phyloP scores from a whole-genome alignment of 2,329 filamentous ascomycete genomes.

The Chaetomium globosum region DNA sequence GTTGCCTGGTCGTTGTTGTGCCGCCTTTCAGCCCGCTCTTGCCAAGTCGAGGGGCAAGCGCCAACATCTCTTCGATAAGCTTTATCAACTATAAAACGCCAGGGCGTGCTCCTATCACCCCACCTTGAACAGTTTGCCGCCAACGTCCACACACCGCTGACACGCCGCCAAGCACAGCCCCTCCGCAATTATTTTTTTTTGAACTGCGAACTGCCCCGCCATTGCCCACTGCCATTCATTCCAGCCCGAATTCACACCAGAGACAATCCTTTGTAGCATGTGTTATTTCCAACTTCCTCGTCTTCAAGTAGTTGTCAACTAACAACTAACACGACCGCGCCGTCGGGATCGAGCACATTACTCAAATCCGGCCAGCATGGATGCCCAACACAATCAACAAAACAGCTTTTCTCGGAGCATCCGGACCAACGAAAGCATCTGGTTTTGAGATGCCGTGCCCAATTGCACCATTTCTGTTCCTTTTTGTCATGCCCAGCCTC shows the following conservation, averaged over 20 bases:
- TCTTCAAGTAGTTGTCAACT: not conserved
- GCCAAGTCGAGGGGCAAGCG: conserved; percentile 9
- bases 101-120: conserved; percentile 12
- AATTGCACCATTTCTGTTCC: conserved; percentile 12
- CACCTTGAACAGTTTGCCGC: conserved; percentile 22
- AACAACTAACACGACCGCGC: not conserved
- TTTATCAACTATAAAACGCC: conserved; percentile 14
- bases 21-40: not conserved
- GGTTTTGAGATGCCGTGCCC: conserved; percentile 13
- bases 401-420: not conserved
- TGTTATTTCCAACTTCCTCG: not conserved
- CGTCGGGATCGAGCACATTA: not conserved
- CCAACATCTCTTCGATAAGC: not conserved
- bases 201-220: conserved; percentile 14
- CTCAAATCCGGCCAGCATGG: not conserved
- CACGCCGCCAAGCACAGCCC: conserved; percentile 16
- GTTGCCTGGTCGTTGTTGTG: not conserved
- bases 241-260: not conserved
- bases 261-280: not conserved
- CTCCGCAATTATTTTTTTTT: conserved; percentile 16
- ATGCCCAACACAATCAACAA: not conserved
- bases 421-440: not conserved
- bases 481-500: conserved; percentile 33
- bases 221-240: conserved; percentile 1
- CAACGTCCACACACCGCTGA: conserved; percentile 6